These are phyloP conservation scores for Picea engelmannii DNA, from an alignment of 83 land plant genomes.

Conservation along the genomic window DNA sequence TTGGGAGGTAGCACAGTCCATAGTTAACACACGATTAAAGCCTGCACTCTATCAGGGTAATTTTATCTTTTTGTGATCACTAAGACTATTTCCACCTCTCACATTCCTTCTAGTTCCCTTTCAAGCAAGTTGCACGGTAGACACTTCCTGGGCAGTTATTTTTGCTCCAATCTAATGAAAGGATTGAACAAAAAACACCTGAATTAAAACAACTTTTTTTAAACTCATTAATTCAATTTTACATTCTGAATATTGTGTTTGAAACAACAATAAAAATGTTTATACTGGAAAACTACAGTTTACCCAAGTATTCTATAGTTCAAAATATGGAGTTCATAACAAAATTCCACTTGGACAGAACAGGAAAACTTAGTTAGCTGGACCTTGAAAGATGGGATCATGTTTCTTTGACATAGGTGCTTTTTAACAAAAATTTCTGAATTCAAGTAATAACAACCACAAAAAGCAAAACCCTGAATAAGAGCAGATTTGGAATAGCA, in stretches of 20 bases:
- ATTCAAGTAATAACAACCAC: neutral
- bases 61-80: neutral
- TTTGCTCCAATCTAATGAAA: neutral
- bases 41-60: neutral
- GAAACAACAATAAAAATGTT: too few relatives aligned
- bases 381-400: neutral
- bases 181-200: too few relatives aligned
- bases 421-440: neutral
- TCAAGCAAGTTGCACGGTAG: neutral
- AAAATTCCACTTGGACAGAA: slow-evolving; percentile 4
- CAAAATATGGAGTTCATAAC: neutral
- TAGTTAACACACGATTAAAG: neutral
- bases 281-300: neutral
- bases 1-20: too few relatives aligned
- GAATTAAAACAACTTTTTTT: neutral
- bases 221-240: too few relatives aligned
- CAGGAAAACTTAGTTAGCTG: neutral
- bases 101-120: neutral
- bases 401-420: neutral
- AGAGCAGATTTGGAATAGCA: neutral
- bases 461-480: too few relatives aligned
- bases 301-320: neutral
- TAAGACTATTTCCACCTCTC: neutral
- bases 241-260: too few relatives aligned
- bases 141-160: neutral